Evolutionary conservation across 73 alveolate genomes (phyloP), one percentile per base, ranked within the genome.

Genomic region (Uronychia setigera): DNA sequence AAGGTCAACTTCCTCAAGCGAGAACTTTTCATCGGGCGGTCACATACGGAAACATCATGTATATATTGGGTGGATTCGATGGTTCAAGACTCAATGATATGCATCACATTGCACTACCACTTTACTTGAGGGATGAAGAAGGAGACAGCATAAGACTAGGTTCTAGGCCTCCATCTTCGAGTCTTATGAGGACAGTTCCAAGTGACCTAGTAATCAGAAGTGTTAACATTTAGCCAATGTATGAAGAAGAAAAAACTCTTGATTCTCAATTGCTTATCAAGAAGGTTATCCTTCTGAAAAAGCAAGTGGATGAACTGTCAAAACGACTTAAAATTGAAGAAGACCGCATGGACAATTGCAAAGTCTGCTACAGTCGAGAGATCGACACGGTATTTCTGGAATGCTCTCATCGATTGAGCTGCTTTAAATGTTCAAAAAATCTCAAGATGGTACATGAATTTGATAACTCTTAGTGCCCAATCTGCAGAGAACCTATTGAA

Each of bases 31-130:
- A 95, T 78, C 88, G 94, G 29, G 92, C 98, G 9, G 78, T 89
- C 31, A 57, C 88, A 77, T 89, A 19, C 34, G 86, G 86, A 76
- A 94, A 95, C 46, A 83, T 76, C 35, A 89, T 95, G 96, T 93
- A 82, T 88, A 82, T 95, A 26, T 88, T 95, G 26, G 98, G 98
- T 0, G 98, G 98, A 46, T 95, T 93, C 75, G 98, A 95, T 81
- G 98, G 98, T 0, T 75, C 88, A 0, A 83, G 98, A 27, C 80
- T 85, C 78, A 93, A 93, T 76, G 98, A 95, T 79, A 77, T 92
- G 89, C 80, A 87, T 89, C 87, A 87, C 60, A 87, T 93, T 26
- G 96, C 91, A 14, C 59, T 83, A 14, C 93, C 93, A 1, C 67
- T 33, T 1, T 30, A 26, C n/a, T 28, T 87, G 76, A 58, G 35